Evolutionary conservation across 1,139 yeast species (phyloP).

Genomic region (Geotrichum aggregatum): DNA sequence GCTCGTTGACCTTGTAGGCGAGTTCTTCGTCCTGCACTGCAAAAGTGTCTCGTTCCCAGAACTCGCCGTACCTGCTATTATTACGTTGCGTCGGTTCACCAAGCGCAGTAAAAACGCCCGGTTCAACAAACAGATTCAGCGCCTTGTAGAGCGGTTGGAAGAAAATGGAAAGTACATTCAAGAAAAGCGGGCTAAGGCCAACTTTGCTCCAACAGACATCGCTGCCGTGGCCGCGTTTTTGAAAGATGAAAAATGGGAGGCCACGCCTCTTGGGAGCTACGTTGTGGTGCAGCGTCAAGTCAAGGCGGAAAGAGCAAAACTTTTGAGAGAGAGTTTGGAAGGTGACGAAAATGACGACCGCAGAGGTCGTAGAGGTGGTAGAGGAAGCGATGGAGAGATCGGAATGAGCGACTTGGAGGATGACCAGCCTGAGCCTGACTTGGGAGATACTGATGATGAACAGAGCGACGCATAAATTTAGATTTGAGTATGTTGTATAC

Average conservation of each 20-base stretch:
- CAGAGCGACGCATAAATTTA: constrained; percentile 7
- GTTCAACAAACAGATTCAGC: constrained; percentile 73
- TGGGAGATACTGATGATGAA: neutral
- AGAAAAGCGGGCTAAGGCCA: constrained; percentile 60
- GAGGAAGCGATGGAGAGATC: constrained; percentile 13
- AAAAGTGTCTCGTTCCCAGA: constrained; percentile 95
- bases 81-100: constrained; percentile 73
- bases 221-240: constrained; percentile 73
- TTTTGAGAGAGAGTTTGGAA: constrained; percentile 20
- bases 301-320: constrained; percentile 49
- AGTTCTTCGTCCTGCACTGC: constrained; percentile 74
- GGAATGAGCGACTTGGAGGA: constrained; percentile 18
- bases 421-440: neutral
- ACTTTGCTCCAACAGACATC: constrained; percentile 76
- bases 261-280: constrained; percentile 87
- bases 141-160: constrained; percentile 74
- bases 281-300: constrained; percentile 77
- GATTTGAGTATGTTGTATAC: neutral
- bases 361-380: neutral
- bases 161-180: constrained; percentile 67
- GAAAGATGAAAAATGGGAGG: constrained; percentile 65
- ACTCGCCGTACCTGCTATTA: constrained; percentile 77
- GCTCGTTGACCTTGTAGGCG: constrained; percentile 72
- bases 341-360: constrained; percentile 10
- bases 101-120: constrained; percentile 61